Evolutionary conservation across 768 basidiomycete species (phyloP).

Genomic region (Lanmaoa rubissima): DNA sequence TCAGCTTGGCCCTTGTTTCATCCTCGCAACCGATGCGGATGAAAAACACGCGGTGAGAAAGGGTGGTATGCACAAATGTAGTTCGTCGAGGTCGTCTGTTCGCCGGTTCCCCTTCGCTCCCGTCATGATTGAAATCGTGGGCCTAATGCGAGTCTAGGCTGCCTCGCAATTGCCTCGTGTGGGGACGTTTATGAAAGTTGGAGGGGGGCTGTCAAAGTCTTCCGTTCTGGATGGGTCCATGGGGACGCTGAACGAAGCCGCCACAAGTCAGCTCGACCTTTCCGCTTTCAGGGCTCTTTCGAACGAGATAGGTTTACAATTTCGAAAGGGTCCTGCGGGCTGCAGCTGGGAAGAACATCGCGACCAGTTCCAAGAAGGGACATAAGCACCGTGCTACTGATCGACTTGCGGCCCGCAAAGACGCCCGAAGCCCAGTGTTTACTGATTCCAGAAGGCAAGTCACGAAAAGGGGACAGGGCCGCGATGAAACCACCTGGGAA

Average conservation of each 20-base stretch:
- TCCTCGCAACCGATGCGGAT: constrained; percentile 7
- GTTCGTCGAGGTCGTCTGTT: neutral
- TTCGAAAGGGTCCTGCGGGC: neutral
- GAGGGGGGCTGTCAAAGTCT: neutral
- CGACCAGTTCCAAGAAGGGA: neutral
- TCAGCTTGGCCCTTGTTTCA: constrained; percentile 20
- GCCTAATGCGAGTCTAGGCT: constrained; percentile 8
- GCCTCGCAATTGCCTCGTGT: constrained; percentile 26
- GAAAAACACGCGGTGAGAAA: constrained; percentile 8
- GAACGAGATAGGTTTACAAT: neutral
- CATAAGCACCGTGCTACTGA: neutral
- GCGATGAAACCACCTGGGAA: neutral
- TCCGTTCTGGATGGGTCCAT: constrained; percentile 3
- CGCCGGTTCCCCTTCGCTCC: neutral
- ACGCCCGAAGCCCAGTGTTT: neutral
- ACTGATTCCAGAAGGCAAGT: neutral
- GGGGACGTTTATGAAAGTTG: neutral
- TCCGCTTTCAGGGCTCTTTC: neutral
- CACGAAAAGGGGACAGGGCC: neutral
- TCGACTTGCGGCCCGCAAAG: constrained; percentile 5
- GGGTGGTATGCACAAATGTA: neutral
- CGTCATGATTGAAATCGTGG: neutral
- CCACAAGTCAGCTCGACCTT: neutral
- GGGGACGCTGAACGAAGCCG: neutral
- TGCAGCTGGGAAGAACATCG: constrained; percentile 3